A percentile compares a stretch with the other conserved stretches of the same genome.
Evolutionary conservation across 2,329 filamentous ascomycete species (phyloP).

Genomic region (Pseudopithomyces maydicus): DNA sequence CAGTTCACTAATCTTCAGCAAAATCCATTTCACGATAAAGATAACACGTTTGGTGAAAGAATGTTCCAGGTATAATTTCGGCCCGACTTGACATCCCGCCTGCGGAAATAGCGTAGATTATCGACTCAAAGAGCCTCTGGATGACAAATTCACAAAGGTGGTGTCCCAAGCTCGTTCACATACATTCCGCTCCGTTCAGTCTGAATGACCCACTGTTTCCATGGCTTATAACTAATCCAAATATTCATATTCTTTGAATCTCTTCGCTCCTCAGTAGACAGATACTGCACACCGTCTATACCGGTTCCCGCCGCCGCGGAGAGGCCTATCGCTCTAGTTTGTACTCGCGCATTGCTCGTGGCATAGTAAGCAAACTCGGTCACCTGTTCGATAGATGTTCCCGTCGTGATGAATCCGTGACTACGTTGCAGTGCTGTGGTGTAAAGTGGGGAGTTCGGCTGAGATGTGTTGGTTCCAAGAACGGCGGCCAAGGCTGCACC

Average conservation of each 20-base stretch:
- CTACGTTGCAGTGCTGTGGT: conserved; percentile 44
- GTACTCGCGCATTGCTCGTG: conserved; percentile 40
- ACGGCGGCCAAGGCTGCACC: conserved; percentile 26
- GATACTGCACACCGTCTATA: conserved; percentile 30
- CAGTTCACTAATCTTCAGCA: no score
- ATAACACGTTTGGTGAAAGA: no score
- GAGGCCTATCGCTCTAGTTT: conserved; percentile 38
- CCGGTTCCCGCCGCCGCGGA: conserved; percentile 12
- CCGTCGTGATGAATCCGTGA: conserved; percentile 48
- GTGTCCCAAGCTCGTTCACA: conserved; percentile 35
- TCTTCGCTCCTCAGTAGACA: conserved; percentile 37
- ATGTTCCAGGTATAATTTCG: no score
- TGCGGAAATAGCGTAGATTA: no score
- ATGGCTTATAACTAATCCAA: conserved; percentile 42
- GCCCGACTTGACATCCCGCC: no score
- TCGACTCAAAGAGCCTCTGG: no score
- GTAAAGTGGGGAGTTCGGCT: conserved; percentile 27
- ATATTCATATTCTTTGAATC: conserved; percentile 41
- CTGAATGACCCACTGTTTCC: conserved; percentile 47
- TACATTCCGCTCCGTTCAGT: conserved; percentile 38
- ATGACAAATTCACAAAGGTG: conserved; percentile 6
- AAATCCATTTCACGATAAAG: no score
- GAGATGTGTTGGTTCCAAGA: conserved; percentile 23
- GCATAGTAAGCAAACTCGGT: conserved; percentile 48
- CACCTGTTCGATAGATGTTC: conserved; percentile 40